Conservation (phyloP, 1,139 yeast species). For the Hyphopichia khmerensis region DNA sequence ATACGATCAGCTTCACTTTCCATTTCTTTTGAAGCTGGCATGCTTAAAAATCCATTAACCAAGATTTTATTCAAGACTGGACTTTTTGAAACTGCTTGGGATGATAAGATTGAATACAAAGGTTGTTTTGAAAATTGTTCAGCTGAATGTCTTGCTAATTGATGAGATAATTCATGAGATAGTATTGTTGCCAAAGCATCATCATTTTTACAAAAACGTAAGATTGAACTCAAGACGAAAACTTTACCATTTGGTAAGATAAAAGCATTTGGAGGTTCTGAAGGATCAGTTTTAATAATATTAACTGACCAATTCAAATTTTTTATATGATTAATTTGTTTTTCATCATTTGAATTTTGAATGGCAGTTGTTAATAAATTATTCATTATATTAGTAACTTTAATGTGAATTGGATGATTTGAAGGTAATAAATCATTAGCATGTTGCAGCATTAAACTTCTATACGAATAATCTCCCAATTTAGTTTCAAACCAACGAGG, state of each 20-base stretch:
- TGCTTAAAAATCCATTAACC: conserved; percentile 62
- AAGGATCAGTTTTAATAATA: conserved; percentile 66
- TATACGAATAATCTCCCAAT: conserved; percentile 70
- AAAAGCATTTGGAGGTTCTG: conserved; percentile 87
- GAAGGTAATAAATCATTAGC: conserved; percentile 44
- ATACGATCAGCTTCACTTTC: conserved; percentile 95
- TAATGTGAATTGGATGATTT: conserved; percentile 52
- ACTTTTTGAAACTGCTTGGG: conserved; percentile 32
- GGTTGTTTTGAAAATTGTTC: conserved; percentile 76
- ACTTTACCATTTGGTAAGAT: conserved; percentile 96
- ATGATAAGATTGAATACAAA: conserved; percentile 49
- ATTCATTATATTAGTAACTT: conserved; percentile 60
- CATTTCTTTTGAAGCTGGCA: conserved; percentile 90
- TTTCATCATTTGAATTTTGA: conserved; percentile 27
- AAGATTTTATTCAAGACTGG: conserved; percentile 24
- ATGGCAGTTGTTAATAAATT: conserved; percentile 61
- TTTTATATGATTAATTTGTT: conserved; percentile 33
- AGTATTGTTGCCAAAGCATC: conserved; percentile 93
- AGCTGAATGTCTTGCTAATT: conserved; percentile 86
- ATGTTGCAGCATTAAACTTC: conserved; percentile 33
- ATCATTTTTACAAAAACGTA: conserved; percentile 76
- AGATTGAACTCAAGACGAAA: conserved; percentile 77
- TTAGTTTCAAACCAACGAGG: conserved; percentile 63
- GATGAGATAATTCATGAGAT: conserved; percentile 92
- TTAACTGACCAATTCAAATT: conserved; percentile 75